These are phyloP conservation scores for Scutellaria minor DNA, from an alignment of 257 asterid species.

Conservation along the genomic window DNA sequence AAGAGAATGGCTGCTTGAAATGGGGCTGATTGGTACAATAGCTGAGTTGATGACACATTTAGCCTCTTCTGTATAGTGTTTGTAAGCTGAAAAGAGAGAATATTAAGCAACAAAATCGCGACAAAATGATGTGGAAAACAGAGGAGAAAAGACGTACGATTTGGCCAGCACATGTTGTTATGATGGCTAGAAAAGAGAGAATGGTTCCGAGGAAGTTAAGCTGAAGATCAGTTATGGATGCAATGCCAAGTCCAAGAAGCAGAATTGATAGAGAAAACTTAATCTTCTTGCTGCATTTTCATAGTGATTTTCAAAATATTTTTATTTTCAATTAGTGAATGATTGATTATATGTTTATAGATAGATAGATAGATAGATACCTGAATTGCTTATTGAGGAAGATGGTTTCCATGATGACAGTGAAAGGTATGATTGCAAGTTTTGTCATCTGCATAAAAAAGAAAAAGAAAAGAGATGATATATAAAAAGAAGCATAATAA, in stretches of 20 bases:
- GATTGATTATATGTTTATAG: background rate
- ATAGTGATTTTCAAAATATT: background rate
- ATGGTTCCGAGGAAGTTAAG: slow-evolving; percentile 84
- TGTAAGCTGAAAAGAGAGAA: slow-evolving; percentile 59
- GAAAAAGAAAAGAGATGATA: no score
- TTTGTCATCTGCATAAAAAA: slow-evolving; percentile 75
- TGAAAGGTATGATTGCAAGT: slow-evolving; percentile 93
- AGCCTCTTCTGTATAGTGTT: slow-evolving; percentile 90
- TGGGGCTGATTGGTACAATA: slow-evolving; percentile 90
- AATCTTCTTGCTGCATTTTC: slow-evolving; percentile 67
- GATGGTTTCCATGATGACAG: slow-evolving; percentile 79
- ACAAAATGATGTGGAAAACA: no score
- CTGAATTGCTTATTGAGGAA: slow-evolving; percentile 87
- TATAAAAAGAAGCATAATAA: background rate
- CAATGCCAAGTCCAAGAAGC: slow-evolving; percentile 82
- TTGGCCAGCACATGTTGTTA: slow-evolving; percentile 92
- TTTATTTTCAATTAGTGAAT: background rate
- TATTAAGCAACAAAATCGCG: background rate
- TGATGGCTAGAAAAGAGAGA: slow-evolving; percentile 80
- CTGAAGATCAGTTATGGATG: slow-evolving; percentile 89
- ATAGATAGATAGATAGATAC: slow-evolving; percentile 28
- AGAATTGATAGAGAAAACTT: slow-evolving; percentile 67
- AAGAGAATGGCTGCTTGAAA: slow-evolving; percentile 85
- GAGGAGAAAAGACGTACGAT: slow-evolving; percentile 50
- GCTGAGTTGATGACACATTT: slow-evolving; percentile 80